phyloP scores from a whole-genome alignment of 2,329 filamentous ascomycete species.

The Fusarium oxysporum region DNA sequence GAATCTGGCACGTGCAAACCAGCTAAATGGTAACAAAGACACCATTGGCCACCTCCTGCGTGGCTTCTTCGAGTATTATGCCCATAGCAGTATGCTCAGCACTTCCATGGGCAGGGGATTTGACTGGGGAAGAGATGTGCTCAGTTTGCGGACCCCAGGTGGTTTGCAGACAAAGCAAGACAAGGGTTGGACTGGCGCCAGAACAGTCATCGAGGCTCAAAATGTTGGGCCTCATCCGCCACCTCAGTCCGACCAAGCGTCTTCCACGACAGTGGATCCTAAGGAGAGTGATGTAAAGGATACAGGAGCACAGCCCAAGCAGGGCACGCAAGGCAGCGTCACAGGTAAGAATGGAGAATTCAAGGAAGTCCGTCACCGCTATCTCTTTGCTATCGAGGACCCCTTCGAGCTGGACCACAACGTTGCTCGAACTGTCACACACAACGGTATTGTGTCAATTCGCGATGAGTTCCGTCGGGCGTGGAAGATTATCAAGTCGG shows the following conservation, averaged over 20 bases:
- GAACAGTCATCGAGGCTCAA: slow-evolving; percentile 71
- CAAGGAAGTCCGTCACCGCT: slow-evolving; percentile 82
- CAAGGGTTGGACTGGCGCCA: slow-evolving; percentile 90
- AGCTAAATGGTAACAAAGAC: slow-evolving; percentile 76
- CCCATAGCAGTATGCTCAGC: slow-evolving; percentile 67
- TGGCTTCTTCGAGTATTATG: slow-evolving; percentile 91
- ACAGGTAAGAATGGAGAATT: slow-evolving; percentile 54
- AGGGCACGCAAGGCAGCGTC: slow-evolving; percentile 23
- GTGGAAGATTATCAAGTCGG: slow-evolving; percentile 73
- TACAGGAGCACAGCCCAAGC: slow-evolving; percentile 18
- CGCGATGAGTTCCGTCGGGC: slow-evolving; percentile 86
- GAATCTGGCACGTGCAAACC: slow-evolving; percentile 65
- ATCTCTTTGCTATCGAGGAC: slow-evolving; percentile 90
- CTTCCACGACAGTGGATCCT: background rate
- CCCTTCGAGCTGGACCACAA: slow-evolving; percentile 92
- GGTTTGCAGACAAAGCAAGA: slow-evolving; percentile 79
- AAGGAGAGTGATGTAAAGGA: slow-evolving; percentile 7
- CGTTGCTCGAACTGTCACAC: slow-evolving; percentile 86
- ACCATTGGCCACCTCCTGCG: slow-evolving; percentile 77
- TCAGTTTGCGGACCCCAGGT: slow-evolving; percentile 78
- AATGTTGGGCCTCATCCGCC: slow-evolving; percentile 41
- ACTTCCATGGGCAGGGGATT: slow-evolving; percentile 69
- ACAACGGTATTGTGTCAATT: slow-evolving; percentile 83
- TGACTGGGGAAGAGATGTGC: slow-evolving; percentile 82
- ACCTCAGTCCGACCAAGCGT: slow-evolving; percentile 33